Conservation (phyloP, 192 early-diverging fungal species). For the Rhizophagus sp. region DNA sequence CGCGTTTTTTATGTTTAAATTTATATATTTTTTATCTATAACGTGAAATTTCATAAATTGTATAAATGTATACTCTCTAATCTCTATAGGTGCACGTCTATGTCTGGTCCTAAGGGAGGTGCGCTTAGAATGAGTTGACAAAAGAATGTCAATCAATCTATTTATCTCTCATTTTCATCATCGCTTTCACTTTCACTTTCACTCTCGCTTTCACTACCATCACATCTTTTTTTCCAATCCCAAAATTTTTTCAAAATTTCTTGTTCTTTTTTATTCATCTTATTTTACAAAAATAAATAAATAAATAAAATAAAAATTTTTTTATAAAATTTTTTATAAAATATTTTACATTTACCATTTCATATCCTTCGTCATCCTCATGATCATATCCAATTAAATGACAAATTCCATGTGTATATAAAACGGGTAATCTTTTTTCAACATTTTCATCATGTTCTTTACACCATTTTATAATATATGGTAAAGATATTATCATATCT, state of each 20-base stretch:
- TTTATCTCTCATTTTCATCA: not conserved
- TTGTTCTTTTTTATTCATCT: conserved; percentile 24
- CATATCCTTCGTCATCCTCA: conserved; percentile 49
- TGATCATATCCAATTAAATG: conserved; percentile 73
- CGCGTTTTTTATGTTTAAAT: too few species aligned
- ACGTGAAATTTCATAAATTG: too few species aligned
- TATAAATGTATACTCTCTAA: too few species aligned
- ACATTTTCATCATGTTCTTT: conserved; percentile 43
- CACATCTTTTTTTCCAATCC: conserved; percentile 8
- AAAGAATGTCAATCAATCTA: too few species aligned
- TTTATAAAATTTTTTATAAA: too few species aligned
- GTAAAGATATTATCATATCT: conserved; percentile 62
- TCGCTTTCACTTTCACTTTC: not conserved
- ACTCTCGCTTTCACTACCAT: not conserved
- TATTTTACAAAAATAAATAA: not conserved
- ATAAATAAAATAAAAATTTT: too few species aligned
- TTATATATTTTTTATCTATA: too few species aligned
- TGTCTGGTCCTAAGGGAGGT: too few species aligned
- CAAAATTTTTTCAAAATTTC: conserved; percentile 24
- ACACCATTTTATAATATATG: conserved; percentile 57
- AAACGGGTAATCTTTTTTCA: conserved; percentile 50
- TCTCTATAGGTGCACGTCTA: too few species aligned
- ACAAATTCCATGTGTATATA: conserved; percentile 66
- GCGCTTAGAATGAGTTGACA: too few species aligned
- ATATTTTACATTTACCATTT: conserved; percentile 23